Evolutionary conservation across 352 stramenopile genomes (phyloP).

Genomic region (Hyaloperonospora arabidopsidis): DNA sequence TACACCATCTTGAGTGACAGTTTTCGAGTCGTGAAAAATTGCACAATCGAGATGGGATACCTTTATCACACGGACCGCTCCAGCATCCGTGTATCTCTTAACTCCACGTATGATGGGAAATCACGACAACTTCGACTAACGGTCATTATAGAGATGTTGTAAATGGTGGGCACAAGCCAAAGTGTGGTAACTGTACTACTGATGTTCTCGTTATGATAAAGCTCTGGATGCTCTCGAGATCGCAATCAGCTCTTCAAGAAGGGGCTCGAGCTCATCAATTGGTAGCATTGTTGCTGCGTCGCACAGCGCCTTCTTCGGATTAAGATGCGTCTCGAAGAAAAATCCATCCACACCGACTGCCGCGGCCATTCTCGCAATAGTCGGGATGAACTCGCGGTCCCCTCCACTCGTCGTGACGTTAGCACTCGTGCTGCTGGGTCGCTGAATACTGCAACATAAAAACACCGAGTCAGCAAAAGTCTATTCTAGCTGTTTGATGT

Average conservation of each 20-base stretch:
- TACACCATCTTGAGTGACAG: too few species aligned
- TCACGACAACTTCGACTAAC: too few species aligned
- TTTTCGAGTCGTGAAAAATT: too few species aligned
- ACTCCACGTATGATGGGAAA: too few species aligned
- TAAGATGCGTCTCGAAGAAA: slow-evolving; percentile 86
- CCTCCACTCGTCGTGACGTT: slow-evolving; percentile 49
- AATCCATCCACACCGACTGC: slow-evolving; percentile 83
- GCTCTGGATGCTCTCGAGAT: slow-evolving; percentile 54
- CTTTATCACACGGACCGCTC: too few species aligned
- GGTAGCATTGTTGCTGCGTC: slow-evolving; percentile 71
- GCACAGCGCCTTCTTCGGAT: slow-evolving; percentile 50
- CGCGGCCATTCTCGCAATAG: slow-evolving; percentile 76
- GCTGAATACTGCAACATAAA: slow-evolving; percentile 48
- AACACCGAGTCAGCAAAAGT: slow-evolving; percentile 1
- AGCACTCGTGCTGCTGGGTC: slow-evolving; percentile 36
- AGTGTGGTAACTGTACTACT: background rate
- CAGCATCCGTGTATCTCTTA: too few species aligned
- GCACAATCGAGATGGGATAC: too few species aligned
- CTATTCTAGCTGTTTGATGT: background rate
- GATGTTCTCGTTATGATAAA: slow-evolving; percentile 13
- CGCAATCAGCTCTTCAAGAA: slow-evolving; percentile 66
- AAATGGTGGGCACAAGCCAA: too few species aligned
- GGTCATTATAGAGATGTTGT: too few species aligned
- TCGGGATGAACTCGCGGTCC: slow-evolving; percentile 76
- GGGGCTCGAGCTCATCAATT: slow-evolving; percentile 51